Conservation (phyloP, 2,329 filamentous ascomycete species). For the Diaporthe sp. region DNA sequence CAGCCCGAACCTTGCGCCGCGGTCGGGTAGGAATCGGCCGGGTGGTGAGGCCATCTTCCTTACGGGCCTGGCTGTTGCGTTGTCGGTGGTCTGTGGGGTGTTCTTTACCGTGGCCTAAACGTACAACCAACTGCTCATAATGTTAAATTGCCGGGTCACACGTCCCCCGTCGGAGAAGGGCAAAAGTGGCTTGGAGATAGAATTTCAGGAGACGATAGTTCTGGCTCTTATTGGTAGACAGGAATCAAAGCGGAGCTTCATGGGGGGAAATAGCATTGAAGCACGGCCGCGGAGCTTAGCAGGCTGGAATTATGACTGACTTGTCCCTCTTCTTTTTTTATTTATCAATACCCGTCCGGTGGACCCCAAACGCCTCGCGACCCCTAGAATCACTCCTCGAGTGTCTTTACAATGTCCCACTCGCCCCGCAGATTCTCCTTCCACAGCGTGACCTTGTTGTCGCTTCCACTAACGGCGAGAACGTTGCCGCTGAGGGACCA, state of each 20-base stretch:
- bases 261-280: not conserved
- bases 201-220: not conserved
- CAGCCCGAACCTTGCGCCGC: conserved; percentile 41
- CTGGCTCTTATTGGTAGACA: not conserved
- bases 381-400: conserved; percentile 79
- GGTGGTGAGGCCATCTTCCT: conserved; percentile 39
- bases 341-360: conserved; percentile 13
- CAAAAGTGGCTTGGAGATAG: not conserved
- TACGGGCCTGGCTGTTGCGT: conserved; percentile 40
- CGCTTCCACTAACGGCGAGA: conserved; percentile 90
- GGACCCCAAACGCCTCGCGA: conserved; percentile 1
- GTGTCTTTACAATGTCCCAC: conserved; percentile 97
- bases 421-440: conserved; percentile 97
- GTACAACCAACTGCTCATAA: not conserved
- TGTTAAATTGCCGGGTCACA: not conserved
- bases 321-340: conserved; percentile 2
- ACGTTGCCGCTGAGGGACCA: conserved; percentile 99
- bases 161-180: conserved; percentile 23
- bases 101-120: conserved; percentile 40
- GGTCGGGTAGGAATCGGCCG: conserved; percentile 39
- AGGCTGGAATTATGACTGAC: conserved; percentile 20
- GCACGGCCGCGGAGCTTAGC: not conserved
- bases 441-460: conserved; percentile 98
- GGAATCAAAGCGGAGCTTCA: not conserved
- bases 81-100: conserved; percentile 44